Evolutionary conservation across 2,329 filamentous ascomycete genomes (phyloP).

Genomic region (Elsinoe necatrix): DNA sequence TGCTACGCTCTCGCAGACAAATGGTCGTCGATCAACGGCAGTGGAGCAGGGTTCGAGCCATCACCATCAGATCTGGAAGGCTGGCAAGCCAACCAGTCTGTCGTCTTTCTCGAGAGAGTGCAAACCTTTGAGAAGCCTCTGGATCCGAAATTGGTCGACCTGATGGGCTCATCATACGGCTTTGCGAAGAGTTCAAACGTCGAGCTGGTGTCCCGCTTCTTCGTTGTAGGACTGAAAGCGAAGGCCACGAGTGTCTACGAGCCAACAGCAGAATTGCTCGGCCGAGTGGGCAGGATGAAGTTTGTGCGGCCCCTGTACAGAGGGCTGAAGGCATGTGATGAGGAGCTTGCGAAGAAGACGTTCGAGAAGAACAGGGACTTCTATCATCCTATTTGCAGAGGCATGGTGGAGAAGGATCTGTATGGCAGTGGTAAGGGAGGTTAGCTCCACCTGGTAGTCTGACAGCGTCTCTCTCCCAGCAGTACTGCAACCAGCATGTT

Average conservation of each 20-base stretch:
- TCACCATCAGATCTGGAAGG: constrained; percentile 57
- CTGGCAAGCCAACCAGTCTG: constrained; percentile 78
- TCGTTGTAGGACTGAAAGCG: constrained; percentile 67
- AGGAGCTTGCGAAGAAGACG: constrained; percentile 65
- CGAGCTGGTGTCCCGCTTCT: constrained; percentile 75
- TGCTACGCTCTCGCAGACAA: constrained; percentile 76
- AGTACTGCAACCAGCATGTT: background rate
- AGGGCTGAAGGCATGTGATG: constrained; percentile 64
- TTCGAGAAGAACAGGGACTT: constrained; percentile 85
- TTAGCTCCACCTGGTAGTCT: background rate
- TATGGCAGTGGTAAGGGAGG: constrained; percentile 31
- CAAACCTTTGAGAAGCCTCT: constrained; percentile 60
- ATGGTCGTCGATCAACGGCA: constrained; percentile 55
- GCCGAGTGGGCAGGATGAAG: constrained; percentile 88
- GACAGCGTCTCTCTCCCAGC: background rate
- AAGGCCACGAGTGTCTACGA: constrained; percentile 60
- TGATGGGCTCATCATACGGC: constrained; percentile 67
- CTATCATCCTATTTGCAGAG: constrained; percentile 88
- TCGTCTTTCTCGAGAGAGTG: constrained; percentile 80
- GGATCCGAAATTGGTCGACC: constrained; percentile 54
- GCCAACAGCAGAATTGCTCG: constrained; percentile 65
- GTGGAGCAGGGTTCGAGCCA: constrained; percentile 47
- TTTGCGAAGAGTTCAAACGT: constrained; percentile 71
- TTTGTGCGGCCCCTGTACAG: constrained; percentile 83
- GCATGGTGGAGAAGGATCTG: constrained; percentile 80